Percentiles rank a stretch among this genome's conserved stretches.
These are phyloP conservation scores for Picea abies DNA, from an alignment of 83 land plant genomes.

Conservation along the genomic window DNA sequence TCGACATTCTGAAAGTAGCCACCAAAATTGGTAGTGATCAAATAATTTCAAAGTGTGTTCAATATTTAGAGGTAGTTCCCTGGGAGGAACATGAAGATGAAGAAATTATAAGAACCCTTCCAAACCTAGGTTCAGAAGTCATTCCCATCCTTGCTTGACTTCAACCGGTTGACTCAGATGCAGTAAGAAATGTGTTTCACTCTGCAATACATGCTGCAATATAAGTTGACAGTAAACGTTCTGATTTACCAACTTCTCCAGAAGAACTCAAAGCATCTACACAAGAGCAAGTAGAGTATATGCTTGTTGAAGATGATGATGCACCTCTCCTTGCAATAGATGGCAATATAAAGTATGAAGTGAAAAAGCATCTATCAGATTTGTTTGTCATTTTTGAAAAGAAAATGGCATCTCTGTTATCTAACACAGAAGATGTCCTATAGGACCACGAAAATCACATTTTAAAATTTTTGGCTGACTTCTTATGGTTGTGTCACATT, in stretches of 20 bases:
- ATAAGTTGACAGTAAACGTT: constrained; percentile 25
- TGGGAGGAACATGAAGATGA: constrained; percentile 96
- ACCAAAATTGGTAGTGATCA: constrained; percentile 56
- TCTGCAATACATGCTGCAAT: constrained; percentile 80
- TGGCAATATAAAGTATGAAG: constrained; percentile 53
- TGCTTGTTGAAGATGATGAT: constrained; percentile 93
- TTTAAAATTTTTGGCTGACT: constrained; percentile 43
- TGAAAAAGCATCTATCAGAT: constrained; percentile 36
- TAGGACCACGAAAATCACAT: constrained; percentile 22
- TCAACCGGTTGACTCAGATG: constrained; percentile 63
- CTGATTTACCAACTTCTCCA: constrained; percentile 27
- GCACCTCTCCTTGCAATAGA: constrained; percentile 68
- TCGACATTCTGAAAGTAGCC: constrained; percentile 74
- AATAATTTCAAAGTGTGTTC: constrained; percentile 61
- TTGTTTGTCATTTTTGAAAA: constrained; percentile 46
- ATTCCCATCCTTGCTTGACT: constrained; percentile 73
- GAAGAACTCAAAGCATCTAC: constrained; percentile 60
- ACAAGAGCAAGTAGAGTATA: constrained; percentile 91
- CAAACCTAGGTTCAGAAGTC: constrained; percentile 53
- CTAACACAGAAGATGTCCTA: constrained; percentile 10
- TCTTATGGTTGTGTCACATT: constrained; percentile 74
- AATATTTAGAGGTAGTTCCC: constrained; percentile 83
- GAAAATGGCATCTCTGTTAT: constrained; percentile 26
- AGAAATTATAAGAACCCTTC: constrained; percentile 67
- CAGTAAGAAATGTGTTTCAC: constrained; percentile 49